A percentile compares a stretch with the other conserved stretches of the same genome.
Evolutionary conservation across 129 eudicot genomes (phyloP).

Genomic region (Artemisia argyi): DNA sequence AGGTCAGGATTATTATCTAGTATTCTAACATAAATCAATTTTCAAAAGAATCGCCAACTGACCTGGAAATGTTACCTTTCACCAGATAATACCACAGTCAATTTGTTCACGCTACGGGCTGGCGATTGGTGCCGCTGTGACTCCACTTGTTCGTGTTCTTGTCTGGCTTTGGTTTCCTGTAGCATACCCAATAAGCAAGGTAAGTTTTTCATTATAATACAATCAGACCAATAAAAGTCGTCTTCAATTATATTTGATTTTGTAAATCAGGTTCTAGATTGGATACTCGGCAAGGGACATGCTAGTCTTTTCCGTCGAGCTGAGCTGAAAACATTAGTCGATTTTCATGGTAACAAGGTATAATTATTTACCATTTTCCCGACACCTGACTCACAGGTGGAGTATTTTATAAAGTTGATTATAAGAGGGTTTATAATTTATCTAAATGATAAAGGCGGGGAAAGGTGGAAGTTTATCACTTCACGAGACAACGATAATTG

Average conservation of each 20-base stretch:
- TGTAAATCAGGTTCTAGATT: constrained; percentile 48
- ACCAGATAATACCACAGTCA: constrained; percentile 66
- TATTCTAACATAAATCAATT: background rate
- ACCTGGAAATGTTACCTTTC: background rate
- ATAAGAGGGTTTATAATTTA: background rate
- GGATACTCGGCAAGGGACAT: constrained; percentile 50
- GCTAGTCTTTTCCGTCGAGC: constrained; percentile 57
- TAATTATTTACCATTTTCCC: background rate
- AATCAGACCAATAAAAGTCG: background rate
- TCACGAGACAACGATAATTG: constrained; percentile 67
- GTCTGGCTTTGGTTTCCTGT: constrained; percentile 63
- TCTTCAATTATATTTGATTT: constrained; percentile 1
- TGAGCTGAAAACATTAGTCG: constrained; percentile 53
- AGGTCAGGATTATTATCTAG: constrained; percentile 37
- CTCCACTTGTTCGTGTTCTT: constrained; percentile 57
- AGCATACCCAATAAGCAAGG: constrained; percentile 72
- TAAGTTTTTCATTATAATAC: constrained; percentile 1
- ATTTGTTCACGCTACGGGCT: constrained; percentile 56
- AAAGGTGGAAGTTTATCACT: constrained; percentile 66
- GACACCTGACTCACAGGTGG: background rate
- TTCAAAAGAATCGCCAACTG: constrained; percentile 1
- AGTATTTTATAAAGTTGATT: background rate
- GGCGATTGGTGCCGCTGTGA: constrained; percentile 62
- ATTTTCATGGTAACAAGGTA: constrained; percentile 58
- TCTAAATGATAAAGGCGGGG: constrained; percentile 50